Evolutionary conservation across 495 filamentous ascomycete species (phyloP).

Genomic region (Hypomontagnella submonticulosa): DNA sequence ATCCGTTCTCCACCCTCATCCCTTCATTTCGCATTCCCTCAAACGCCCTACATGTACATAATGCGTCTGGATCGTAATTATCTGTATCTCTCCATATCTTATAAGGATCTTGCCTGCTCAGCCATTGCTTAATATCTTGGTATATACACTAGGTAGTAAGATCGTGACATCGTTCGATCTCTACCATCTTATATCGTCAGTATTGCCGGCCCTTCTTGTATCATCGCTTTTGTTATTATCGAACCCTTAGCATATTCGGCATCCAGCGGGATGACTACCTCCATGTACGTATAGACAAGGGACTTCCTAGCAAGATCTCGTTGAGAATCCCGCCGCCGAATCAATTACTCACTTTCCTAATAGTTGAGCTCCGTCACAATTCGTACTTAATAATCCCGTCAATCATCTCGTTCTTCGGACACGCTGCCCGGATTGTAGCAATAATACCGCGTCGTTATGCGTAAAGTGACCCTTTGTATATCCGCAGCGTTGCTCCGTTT

Average conservation of each 20-base stretch:
- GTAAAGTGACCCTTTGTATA: conserved; percentile 8
- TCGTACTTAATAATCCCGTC: conserved; percentile 33
- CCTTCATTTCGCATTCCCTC: conserved; percentile 14
- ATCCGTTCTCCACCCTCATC: conserved; percentile 11
- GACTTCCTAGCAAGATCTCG: conserved; percentile 7
- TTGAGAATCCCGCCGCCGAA: neutral
- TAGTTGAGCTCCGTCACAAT: neutral
- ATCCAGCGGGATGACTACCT: conserved; percentile 6
- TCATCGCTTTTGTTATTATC: neutral
- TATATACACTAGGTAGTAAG: neutral
- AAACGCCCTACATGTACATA: neutral
- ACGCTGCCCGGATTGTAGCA: conserved; percentile 11
- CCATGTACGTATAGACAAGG: neutral
- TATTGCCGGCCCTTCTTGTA: neutral
- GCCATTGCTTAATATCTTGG: neutral
- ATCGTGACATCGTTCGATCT: too few species aligned
- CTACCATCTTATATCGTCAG: too few species aligned
- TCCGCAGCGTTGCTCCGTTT: conserved; percentile 24
- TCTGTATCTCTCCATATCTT: conserved; percentile 18
- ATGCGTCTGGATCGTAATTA: conserved; percentile 1
- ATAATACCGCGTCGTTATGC: conserved; percentile 12
- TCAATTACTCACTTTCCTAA: conserved; percentile 1
- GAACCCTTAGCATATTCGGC: too few species aligned
- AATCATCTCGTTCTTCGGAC: conserved; percentile 28
- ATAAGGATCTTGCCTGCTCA: conserved; percentile 8